These are phyloP conservation scores for Camelina hispida DNA, from an alignment of 345 rosid genomes.

Conservation along the genomic window DNA sequence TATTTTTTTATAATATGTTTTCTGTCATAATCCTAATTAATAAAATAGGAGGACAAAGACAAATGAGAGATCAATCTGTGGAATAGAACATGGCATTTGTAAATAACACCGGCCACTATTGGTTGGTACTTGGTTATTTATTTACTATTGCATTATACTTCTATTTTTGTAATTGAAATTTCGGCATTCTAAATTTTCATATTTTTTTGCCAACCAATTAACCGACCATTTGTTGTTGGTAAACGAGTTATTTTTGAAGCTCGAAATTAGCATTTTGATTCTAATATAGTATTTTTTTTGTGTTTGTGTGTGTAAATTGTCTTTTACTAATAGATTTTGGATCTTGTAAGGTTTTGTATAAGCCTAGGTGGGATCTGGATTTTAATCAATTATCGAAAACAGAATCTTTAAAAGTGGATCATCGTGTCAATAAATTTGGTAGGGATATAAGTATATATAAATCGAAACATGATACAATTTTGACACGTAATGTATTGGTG, in stretches of 20 bases:
- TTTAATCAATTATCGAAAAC: background rate
- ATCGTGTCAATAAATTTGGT: conserved; percentile 25
- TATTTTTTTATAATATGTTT: background rate
- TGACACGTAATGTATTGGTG: conserved; percentile 20
- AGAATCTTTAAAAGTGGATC: conserved; percentile 19
- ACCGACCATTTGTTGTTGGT: conserved; percentile 23
- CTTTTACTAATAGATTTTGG: conserved; percentile 6
- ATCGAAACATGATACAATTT: background rate
- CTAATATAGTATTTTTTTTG: background rate
- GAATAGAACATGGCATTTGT: conserved; percentile 9
- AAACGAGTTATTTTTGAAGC: background rate
- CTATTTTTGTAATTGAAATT: background rate
- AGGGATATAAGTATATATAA: conserved; percentile 3
- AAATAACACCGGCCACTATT: conserved; percentile 24
- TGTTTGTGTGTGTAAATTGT: background rate
- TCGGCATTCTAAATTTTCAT: too few relatives aligned
- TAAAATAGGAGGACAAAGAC: background rate
- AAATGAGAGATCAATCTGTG: background rate
- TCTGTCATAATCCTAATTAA: background rate
- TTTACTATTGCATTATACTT: background rate
- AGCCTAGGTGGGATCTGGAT: conserved; percentile 34
- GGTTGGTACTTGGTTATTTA: background rate
- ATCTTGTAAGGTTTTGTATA: conserved; percentile 20
- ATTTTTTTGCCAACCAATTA: background rate
- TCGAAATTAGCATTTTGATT: conserved; percentile 1